Evolutionary conservation across 768 basidiomycete genomes (phyloP).

Genomic region (Lyophyllum semitale): DNA sequence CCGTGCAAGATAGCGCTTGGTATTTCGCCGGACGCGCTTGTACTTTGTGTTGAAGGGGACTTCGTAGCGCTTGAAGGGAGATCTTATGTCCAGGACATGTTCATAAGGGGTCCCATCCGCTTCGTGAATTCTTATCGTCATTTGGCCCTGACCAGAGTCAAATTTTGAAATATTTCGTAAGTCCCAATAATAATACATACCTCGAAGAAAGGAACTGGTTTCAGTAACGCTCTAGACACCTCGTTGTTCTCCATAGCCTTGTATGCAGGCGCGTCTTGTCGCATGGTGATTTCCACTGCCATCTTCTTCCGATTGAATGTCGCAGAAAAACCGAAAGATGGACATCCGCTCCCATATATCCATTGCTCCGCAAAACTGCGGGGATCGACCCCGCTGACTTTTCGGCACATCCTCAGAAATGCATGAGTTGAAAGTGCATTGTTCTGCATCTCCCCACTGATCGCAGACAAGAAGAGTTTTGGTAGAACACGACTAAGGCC

Average conservation of each 20-base stretch:
- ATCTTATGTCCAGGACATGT: constrained; percentile 91
- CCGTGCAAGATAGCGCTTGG: constrained; percentile 92
- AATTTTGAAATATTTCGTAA: not conserved
- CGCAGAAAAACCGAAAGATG: constrained; percentile 85
- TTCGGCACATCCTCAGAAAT: constrained; percentile 90
- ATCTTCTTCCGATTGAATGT: constrained; percentile 97
- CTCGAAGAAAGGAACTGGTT: constrained; percentile 90
- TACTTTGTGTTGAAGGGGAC: constrained; percentile 99
- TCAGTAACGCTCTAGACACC: constrained; percentile 61
- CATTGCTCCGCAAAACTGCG: constrained; percentile 96
- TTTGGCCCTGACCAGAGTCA: constrained; percentile 70
- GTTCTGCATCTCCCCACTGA: constrained; percentile 85
- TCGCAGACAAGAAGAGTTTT: constrained; percentile 90
- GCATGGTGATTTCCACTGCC: constrained; percentile 95
- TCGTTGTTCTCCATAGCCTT: constrained; percentile 72
- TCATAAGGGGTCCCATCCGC: constrained; percentile 99
- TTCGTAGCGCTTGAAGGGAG: constrained; percentile 89
- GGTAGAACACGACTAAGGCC: constrained; percentile 94
- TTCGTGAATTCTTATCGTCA: constrained; percentile 98
- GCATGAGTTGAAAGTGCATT: constrained; percentile 87
- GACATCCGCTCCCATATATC: constrained; percentile 98
- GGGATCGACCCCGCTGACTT: constrained; percentile 89
- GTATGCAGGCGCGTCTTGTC: constrained; percentile 83
- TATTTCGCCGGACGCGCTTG: constrained; percentile 93
- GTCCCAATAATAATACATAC: constrained; percentile 36